These are phyloP conservation scores for Sphenostylis stenocarpa DNA, from an alignment of 306 rosid species.

Conservation along the genomic window DNA sequence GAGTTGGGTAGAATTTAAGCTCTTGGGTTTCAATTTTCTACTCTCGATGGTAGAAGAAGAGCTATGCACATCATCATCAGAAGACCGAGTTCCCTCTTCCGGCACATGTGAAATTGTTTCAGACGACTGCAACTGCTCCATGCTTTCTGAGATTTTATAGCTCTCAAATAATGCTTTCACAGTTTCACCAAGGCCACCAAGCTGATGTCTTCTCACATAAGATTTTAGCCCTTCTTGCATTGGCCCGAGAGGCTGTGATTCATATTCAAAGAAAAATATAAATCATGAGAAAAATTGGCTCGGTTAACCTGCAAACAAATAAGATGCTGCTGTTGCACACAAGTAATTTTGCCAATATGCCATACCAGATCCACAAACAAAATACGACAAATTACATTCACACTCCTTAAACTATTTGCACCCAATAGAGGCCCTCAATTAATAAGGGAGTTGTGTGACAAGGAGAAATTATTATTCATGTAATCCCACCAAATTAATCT, in stretches of 20 bases:
- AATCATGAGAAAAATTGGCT: background rate
- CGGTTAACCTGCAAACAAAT: background rate
- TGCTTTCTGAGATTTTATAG: slow-evolving; percentile 44
- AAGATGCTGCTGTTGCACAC: background rate
- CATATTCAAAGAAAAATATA: background rate
- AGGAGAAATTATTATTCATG: background rate
- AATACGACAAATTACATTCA: background rate
- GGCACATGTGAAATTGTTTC: slow-evolving; percentile 62
- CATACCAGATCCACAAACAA: background rate
- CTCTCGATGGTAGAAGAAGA: slow-evolving; percentile 49
- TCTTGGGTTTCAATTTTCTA: slow-evolving; percentile 58
- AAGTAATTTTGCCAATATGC: background rate
- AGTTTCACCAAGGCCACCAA: slow-evolving; percentile 46
- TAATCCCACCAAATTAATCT: background rate
- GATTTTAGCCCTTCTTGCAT: slow-evolving; percentile 64
- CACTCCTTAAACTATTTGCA: background rate
- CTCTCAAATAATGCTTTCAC: slow-evolving; percentile 63
- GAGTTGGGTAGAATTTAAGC: slow-evolving; percentile 43
- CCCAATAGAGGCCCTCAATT: background rate
- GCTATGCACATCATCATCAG: slow-evolving; percentile 71
- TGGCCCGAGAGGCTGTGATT: slow-evolving; percentile 50
- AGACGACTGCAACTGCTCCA: slow-evolving; percentile 58
- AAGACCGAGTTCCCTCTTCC: slow-evolving; percentile 66
- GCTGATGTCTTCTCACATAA: slow-evolving; percentile 54
- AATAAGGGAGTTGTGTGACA: background rate